Evolutionary conservation across 106 monocot genomes (phyloP), one percentile per base, ranked within the genome.

Genomic region (Allium cepa): DNA sequence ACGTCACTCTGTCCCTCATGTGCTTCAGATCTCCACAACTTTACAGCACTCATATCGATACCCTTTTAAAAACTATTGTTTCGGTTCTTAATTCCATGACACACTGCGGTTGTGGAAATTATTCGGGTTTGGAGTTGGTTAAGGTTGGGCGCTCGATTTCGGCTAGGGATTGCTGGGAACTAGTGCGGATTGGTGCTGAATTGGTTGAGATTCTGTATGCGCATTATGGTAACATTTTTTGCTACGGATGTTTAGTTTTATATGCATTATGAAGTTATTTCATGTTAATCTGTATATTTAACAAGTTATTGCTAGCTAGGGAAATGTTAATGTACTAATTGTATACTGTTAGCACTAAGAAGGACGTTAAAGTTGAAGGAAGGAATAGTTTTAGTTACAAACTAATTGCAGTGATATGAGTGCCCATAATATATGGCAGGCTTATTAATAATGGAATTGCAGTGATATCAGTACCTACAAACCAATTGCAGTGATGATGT

Each of bases 1-100:
- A 97, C 74, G 77, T 86, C 11, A 78, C 84, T 11, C 83, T 91
- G 28, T 85, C 95, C 49, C 83, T 88, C 49, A 86, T 88, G 91
- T 88, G 95, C 79, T 80, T 91, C 76, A 76, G 67, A n/a, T 53
- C 77, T 17, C 69, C 75, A 3, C 74, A 91, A 76, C 86, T 88
- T n/a, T 74, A 53, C 66, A 66, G 71, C 0, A 66, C 73, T 59
- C 80, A 76, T 28, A 71, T 97, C 47, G 76, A 82, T 6, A 78
- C 60, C 62, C 15, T 84, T 3, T 69, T 86, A 0, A 49, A 72
- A 11, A 92, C 82, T 50, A 65, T 89, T 18, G 67, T 82, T 10
- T 50, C 88, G 36, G 80, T 78, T 72, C 83, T 96, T 52, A 62
- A 60, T 2, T 82, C 84, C 9, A 82, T 77, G 15, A 69, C 76